phyloP scores from a whole-genome alignment of 805 yeast species.

The Candida khao-thaluensis region DNA sequence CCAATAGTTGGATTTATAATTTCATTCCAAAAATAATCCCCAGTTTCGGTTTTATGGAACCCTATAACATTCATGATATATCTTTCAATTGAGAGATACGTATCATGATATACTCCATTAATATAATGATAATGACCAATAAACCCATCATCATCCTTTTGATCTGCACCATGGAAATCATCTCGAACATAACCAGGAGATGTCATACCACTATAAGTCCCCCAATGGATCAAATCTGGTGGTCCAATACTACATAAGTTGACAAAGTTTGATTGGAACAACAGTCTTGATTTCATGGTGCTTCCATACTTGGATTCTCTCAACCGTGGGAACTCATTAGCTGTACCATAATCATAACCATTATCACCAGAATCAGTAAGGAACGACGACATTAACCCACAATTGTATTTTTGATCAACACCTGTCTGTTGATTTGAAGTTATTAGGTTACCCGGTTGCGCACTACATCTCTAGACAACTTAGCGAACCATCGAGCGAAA shows the following conservation, averaged over 20 bases:
- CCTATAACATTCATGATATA: constrained; percentile 30
- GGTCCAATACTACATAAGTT: constrained; percentile 25
- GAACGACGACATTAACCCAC: too few relatives aligned
- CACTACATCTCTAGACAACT: too few relatives aligned
- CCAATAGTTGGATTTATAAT: not conserved
- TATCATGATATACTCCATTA: constrained; percentile 30
- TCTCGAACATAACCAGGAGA: constrained; percentile 26
- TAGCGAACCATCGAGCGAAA: too few relatives aligned
- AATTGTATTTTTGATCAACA: too few relatives aligned
- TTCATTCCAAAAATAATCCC: constrained; percentile 8
- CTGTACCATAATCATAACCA: constrained; percentile 5
- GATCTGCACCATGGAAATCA: constrained; percentile 22
- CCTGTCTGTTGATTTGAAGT: not conserved
- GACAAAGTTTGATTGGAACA: constrained; percentile 7
- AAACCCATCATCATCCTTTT: constrained; percentile 36
- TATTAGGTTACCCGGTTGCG: not conserved
- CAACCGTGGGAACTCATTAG: constrained; percentile 14
- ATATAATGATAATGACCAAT: constrained; percentile 39
- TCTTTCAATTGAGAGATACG: constrained; percentile 25
- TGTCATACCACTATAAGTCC: constrained; percentile 31
- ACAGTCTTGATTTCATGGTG: constrained; percentile 10
- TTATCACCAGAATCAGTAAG: not conserved
- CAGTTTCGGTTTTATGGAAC: constrained; percentile 16
- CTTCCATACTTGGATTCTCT: constrained; percentile 13
- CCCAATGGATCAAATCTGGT: constrained; percentile 41